Conservation (phyloP, 768 basidiomycete species). For the Symmetrospora coprosmae region DNA sequence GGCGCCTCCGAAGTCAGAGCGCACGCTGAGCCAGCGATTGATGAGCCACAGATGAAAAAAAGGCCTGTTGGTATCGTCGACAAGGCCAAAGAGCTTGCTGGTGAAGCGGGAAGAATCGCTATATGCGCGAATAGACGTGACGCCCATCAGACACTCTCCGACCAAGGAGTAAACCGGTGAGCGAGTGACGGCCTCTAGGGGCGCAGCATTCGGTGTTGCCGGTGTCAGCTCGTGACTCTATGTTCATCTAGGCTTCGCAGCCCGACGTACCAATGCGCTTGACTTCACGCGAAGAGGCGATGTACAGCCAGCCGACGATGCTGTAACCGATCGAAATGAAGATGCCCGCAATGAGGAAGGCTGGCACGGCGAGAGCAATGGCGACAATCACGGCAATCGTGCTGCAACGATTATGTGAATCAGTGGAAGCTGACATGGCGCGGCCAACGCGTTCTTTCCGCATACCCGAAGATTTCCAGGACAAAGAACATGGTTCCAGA, state of each 20-base stretch:
- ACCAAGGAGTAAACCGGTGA: slow-evolving; percentile 39
- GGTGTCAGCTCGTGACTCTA: background rate
- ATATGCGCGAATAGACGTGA: slow-evolving; percentile 40
- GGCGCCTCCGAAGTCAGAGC: slow-evolving; percentile 36
- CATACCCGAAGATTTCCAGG: background rate
- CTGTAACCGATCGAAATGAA: slow-evolving; percentile 36
- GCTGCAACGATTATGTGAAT: slow-evolving; percentile 13
- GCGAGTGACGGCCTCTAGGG: slow-evolving; percentile 34
- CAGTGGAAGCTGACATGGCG: slow-evolving; percentile 23
- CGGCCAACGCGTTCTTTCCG: no score
- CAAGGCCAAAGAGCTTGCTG: slow-evolving; percentile 34
- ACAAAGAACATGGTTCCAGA: slow-evolving; percentile 17
- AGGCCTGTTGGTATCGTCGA: slow-evolving; percentile 38
- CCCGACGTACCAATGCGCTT: slow-evolving; percentile 37
- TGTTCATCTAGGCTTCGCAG: background rate
- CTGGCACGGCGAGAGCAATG: slow-evolving; percentile 37
- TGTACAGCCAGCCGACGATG: slow-evolving; percentile 37
- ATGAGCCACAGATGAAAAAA: slow-evolving; percentile 40
- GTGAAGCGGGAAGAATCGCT: slow-evolving; percentile 40
- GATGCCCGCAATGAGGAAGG: slow-evolving; percentile 35
- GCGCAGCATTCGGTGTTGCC: background rate
- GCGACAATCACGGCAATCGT: slow-evolving; percentile 34
- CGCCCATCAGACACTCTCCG: slow-evolving; percentile 38
- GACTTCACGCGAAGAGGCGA: slow-evolving; percentile 38
- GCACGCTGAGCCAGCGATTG: slow-evolving; percentile 31